Base-by-base conservation (phyloP, 2,329 filamentous ascomycete species). In the Fusarium sp. region DNA sequence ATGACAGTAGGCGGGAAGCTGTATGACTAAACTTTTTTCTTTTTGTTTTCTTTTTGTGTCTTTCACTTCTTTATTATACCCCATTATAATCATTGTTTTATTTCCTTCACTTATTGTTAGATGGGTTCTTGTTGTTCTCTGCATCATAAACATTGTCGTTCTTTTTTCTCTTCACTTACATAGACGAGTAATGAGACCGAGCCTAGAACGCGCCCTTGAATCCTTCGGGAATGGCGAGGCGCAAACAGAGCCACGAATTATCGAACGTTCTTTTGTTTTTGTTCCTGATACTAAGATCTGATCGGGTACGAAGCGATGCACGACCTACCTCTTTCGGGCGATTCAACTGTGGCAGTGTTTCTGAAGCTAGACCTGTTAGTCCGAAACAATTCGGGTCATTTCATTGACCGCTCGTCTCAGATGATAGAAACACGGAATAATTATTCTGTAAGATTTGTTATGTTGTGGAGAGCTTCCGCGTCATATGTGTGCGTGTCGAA, bases 251-350 rank as follows among this genome's bases (percentile, higher is more conserved):
- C 49, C 38, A 54, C 52, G 34, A 53, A 55, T 59, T 59, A 67
- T 67, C 67, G 67, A 64, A 67, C 45, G 62, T 67, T 23, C 23
- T 23, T 23, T 23, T 23, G 23, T 23, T 23, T 65, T n/a, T 50
- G 37, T 62, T 52, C 18, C 37, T 15, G 53, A n/a, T 47, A 31
- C 18, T 23, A 44, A 63, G 38, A 40, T 57, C 33, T 44, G 44
- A 49, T 58, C 51, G 37, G 41, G 30, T 63, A n/a, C 44, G 37
- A 37, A 53, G 56, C 44, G 53, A 31, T 40, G 52, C 15, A 42
- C 54, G 64, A 62, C 66, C 62, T 62, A 62, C 66, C 62, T 34
- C 36, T 67, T 70, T 67, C 40, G 59, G 63, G 53, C 18, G 26
- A 30, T 40, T 31, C 34, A 31, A 41, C 41, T 69, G 67, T 69